Evolutionary conservation across 441 rosid genomes (phyloP).

Genomic region (Adansonia madagascariensis): DNA sequence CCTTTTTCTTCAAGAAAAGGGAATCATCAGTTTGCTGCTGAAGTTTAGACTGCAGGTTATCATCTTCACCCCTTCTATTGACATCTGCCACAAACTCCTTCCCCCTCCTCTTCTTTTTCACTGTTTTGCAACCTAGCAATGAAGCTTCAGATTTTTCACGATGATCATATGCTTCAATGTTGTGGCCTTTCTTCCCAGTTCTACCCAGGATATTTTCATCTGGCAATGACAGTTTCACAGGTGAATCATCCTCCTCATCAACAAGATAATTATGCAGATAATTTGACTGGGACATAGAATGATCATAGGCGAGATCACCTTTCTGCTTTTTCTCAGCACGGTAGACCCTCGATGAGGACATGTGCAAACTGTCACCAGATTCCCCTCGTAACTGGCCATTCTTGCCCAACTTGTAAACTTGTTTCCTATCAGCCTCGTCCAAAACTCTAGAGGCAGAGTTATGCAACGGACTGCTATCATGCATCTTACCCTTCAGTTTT

Average conservation of each 20-base stretch:
- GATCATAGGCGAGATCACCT: constrained; percentile 37
- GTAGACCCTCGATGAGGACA: constrained; percentile 53
- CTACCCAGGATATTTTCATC: constrained; percentile 50
- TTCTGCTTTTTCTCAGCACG: constrained; percentile 59
- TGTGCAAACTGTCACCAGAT: constrained; percentile 47
- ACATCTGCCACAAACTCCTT: constrained; percentile 57
- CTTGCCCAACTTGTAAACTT: constrained; percentile 43
- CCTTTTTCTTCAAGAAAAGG: constrained; percentile 62
- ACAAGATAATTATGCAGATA: constrained; percentile 36
- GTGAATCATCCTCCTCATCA: constrained; percentile 59
- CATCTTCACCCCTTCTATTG: constrained; percentile 54
- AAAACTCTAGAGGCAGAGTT: constrained; percentile 47
- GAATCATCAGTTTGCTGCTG: constrained; percentile 54
- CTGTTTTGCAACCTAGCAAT: constrained; percentile 55
- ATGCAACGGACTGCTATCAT: constrained; percentile 53
- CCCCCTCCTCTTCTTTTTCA: constrained; percentile 68
- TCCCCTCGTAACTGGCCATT: constrained; percentile 57
- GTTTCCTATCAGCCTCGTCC: constrained; percentile 51
- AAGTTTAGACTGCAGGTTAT: constrained; percentile 44
- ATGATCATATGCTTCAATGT: constrained; percentile 46
- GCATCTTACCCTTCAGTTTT: constrained; percentile 76
- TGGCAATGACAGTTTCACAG: constrained; percentile 42
- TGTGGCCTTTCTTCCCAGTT: constrained; percentile 58
- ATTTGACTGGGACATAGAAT: constrained; percentile 13
- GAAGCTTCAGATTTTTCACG: constrained; percentile 62